phyloP scores from a whole-genome alignment of 2,329 filamentous ascomycete genomes.

The Fusarium decemcellulare region DNA sequence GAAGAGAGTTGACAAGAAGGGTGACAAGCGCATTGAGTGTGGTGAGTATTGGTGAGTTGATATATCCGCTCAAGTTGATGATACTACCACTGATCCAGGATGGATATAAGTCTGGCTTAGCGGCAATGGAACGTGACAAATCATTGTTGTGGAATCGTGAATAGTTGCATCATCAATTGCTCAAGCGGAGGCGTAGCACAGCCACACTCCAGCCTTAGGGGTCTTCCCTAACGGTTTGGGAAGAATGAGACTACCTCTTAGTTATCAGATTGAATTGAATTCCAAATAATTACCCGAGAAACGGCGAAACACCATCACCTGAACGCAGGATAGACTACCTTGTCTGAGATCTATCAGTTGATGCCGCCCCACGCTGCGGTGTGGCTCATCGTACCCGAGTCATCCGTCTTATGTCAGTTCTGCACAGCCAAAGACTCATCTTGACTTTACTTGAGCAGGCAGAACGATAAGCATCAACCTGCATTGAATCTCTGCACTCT shows the following conservation, averaged over 20 bases:
- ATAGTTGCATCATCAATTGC: conserved; percentile 46
- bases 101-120: neutral
- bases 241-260: too few species aligned
- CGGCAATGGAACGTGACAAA: conserved; percentile 42
- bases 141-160: conserved; percentile 44
- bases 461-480: neutral
- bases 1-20: conserved; percentile 62
- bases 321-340: too few species aligned
- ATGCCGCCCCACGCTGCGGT: too few species aligned
- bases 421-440: too few species aligned
- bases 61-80: conserved; percentile 24
- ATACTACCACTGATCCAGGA: neutral
- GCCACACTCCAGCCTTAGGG: conserved; percentile 25
- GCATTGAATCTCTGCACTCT: neutral
- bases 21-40: conserved; percentile 64
- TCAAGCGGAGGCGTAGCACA: conserved; percentile 33
- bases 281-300: neutral
- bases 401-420: neutral
- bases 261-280: neutral
- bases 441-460: too few species aligned
- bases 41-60: conserved; percentile 16
- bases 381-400: too few species aligned
- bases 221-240: too few species aligned
- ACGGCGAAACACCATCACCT: too few species aligned
- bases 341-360: too few species aligned